These are phyloP conservation scores for Auriscalpium vulgare DNA, from an alignment of 768 basidiomycete species.

Conservation along the genomic window DNA sequence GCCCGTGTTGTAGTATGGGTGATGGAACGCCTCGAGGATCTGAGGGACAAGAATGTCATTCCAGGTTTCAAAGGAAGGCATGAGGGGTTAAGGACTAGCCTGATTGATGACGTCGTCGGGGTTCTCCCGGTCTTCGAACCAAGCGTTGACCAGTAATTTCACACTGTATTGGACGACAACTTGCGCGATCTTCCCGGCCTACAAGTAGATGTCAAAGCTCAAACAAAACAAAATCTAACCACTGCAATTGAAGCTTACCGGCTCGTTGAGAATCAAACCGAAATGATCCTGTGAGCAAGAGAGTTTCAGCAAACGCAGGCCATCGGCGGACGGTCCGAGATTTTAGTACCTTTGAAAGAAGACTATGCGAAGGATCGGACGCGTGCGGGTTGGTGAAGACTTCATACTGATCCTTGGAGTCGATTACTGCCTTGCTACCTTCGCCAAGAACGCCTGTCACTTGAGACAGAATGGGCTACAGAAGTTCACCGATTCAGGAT, in stretches of 20 bases:
- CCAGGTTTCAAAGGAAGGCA: background rate
- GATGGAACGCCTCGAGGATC: slow-evolving; percentile 63
- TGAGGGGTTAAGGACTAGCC: slow-evolving; percentile 21
- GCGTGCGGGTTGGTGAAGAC: slow-evolving; percentile 62
- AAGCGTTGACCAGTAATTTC: slow-evolving; percentile 51
- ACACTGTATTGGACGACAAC: slow-evolving; percentile 57
- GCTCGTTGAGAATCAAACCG: slow-evolving; percentile 62
- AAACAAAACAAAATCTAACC: no score
- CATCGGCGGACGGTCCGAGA: no score
- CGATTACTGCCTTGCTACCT: slow-evolving; percentile 62
- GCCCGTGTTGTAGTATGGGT: slow-evolving; percentile 55
- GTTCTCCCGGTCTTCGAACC: slow-evolving; percentile 38
- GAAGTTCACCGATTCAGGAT: background rate
- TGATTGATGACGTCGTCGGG: slow-evolving; percentile 37
- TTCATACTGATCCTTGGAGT: slow-evolving; percentile 61
- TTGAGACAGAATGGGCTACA: slow-evolving; percentile 52
- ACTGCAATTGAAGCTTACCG: slow-evolving; percentile 16
- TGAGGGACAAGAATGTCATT: slow-evolving; percentile 1
- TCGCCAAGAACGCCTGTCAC: slow-evolving; percentile 49
- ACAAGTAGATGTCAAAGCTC: background rate
- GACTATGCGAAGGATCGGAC: slow-evolving; percentile 66
- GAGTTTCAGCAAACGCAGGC: no score
- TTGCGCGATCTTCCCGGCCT: slow-evolving; percentile 62
- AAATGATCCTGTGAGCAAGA: slow-evolving; percentile 50
- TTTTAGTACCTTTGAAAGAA: slow-evolving; percentile 51